Evolutionary conservation across 441 rosid species (phyloP).

Genomic region (Rhodomyrtus psidioides): DNA sequence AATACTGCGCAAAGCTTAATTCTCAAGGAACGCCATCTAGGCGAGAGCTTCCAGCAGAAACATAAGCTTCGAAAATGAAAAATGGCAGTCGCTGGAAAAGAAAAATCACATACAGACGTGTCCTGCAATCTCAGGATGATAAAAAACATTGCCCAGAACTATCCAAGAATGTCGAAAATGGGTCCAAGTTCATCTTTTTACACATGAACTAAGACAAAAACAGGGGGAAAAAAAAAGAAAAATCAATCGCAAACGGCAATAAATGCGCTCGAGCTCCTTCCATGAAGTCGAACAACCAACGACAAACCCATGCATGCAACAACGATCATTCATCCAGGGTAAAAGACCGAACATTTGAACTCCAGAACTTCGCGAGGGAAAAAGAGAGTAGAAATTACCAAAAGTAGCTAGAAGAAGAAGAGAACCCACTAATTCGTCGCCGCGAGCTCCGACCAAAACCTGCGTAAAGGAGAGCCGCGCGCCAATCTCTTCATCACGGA

Average conservation of each 20-base stretch:
- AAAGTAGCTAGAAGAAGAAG: neutral
- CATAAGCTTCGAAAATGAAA: neutral
- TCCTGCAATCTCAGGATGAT: neutral
- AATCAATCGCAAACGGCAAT: neutral
- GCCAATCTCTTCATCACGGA: neutral
- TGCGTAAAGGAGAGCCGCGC: neutral
- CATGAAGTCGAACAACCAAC: neutral
- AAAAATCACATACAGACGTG: neutral
- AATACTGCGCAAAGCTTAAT: neutral
- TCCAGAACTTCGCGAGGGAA: neutral
- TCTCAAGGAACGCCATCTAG: neutral
- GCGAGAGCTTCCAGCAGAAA: neutral
- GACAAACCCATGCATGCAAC: neutral
- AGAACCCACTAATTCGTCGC: neutral
- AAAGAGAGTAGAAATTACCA: neutral
- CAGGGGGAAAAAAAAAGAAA: fast-evolving
- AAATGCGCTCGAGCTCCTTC: neutral
- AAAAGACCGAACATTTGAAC: neutral
- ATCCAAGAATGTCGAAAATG: neutral
- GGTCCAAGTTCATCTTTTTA: neutral
- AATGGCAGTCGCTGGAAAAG: neutral
- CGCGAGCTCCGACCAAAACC: neutral
- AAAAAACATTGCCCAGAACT: neutral
- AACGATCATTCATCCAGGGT: neutral
- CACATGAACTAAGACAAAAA: neutral